phyloP scores from a whole-genome alignment of 371 early-diverging fungal species.

The Capillidium rhysosporum region DNA sequence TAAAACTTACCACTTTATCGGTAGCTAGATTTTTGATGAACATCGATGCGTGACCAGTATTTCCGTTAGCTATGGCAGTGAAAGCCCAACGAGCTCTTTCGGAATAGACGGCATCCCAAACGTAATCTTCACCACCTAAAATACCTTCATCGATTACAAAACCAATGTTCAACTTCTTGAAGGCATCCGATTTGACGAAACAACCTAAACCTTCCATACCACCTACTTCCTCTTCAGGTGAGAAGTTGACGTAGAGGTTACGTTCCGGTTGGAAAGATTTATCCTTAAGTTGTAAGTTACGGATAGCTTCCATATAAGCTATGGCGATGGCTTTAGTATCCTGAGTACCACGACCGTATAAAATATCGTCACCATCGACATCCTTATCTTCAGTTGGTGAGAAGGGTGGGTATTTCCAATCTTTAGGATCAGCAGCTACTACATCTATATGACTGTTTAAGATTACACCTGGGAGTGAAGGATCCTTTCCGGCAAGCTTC shows the following conservation, averaged over 20 bases:
- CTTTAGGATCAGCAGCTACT: constrained; percentile 52
- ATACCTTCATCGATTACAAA: no score
- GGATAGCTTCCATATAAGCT: constrained; percentile 49
- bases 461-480: constrained; percentile 26
- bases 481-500: constrained; percentile 31
- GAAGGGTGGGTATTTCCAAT: no score
- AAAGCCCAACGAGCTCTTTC: no score
- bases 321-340: constrained; percentile 70
- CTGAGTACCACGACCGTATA: constrained; percentile 56
- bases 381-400: no score
- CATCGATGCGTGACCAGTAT: constrained; percentile 59
- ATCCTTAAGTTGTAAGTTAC: constrained; percentile 29
- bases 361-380: no score
- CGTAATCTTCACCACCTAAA: constrained; percentile 29
- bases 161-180: no score
- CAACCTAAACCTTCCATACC: constrained; percentile 46
- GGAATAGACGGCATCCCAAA: no score
- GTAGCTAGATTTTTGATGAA: constrained; percentile 36
- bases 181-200: constrained; percentile 39
- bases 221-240: constrained; percentile 68
- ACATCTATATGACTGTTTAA: constrained; percentile 70
- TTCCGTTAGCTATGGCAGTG: no score
- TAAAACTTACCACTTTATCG: no score
- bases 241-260: constrained; percentile 46
- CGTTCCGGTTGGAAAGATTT: no score